Base-by-base conservation (phyloP, 768 basidiomycete genomes). In the Serendipita indica region DNA sequence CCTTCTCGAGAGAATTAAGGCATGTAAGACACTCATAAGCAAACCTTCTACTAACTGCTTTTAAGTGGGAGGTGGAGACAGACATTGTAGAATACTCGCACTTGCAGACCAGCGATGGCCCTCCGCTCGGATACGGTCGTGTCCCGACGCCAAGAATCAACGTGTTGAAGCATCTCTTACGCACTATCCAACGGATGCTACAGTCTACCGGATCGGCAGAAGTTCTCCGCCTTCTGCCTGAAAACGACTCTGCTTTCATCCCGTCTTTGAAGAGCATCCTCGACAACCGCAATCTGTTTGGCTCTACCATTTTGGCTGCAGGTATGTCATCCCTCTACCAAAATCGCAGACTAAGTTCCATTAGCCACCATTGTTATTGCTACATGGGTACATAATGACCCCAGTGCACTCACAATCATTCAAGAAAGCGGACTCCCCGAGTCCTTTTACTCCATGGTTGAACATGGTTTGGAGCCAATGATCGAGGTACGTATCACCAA, bases 381-480 rank as follows among this genome's bases (percentile, higher is more conserved):
- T 13, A 91, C 91, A 0, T 97, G 97, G 70, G 83, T 98, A 6
- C 94, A 99, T 74, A 99, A 98, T 63, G 96, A 99, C 69, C 96
- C 96, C 4, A 97, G 93, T 0, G 96, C 90, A 14, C 73, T 99
- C 59, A 74, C 81, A 1, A 84, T 94, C 58, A 86, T 99, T 20
- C 96, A 99, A 70, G 96, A 99, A 69, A 79, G 82, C 27, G 82
- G 84, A 3, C 70, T 99, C 2, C 96, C 96, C 0, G 87, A 91
- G 65, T 78, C 82, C 0, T 90, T 99, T 65, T 98, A 92, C 71
- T 77, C 79, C 59, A 79, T 86, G 2, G 80, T 99, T 41, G 90
- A 94, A 71, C 73, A 75, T 33, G 88, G 85, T 2, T 76, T 94
- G 39, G 91, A 94, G 63, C 81, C 89, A 3, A 81, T 87, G 0